Conservation (phyloP, 257 asterid species). For the Gardenia jasminoides region DNA sequence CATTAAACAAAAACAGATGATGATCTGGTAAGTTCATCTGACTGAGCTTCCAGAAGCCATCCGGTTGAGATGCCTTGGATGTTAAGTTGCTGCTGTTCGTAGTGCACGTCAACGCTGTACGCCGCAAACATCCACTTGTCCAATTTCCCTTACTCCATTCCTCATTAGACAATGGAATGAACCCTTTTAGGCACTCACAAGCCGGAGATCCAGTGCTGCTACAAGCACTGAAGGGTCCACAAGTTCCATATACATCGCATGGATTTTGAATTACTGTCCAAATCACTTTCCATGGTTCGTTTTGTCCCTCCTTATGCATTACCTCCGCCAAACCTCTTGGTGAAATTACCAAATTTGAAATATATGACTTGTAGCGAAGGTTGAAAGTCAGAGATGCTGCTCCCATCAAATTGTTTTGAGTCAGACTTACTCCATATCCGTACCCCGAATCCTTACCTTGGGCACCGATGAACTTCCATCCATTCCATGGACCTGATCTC, state of each 20-base stretch:
- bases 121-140: constrained; percentile 17
- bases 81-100: constrained; percentile 1
- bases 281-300: not conserved
- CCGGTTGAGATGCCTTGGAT: not conserved
- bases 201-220: constrained; percentile 7
- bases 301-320: not conserved
- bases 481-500: no score
- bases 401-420: constrained; percentile 19
- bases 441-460: not conserved
- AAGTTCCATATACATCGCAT: constrained; percentile 26
- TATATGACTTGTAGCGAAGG: not conserved
- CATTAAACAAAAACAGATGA: no score
- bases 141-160: constrained; percentile 25
- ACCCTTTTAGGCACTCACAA: constrained; percentile 31
- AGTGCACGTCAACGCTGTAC: constrained; percentile 22
- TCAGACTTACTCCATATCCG: constrained; percentile 10
- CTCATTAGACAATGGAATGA: constrained; percentile 12
- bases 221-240: constrained; percentile 33
- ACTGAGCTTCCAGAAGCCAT: no score
- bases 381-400: constrained; percentile 13
- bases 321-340: constrained; percentile 17
- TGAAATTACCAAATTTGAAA: not conserved
- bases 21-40: no score
- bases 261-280: constrained; percentile 7
- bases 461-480: constrained; percentile 1